Evolutionary conservation across 1,139 yeast genomes (phyloP), one percentile per base, ranked within the genome.

Genomic region (Magnusiomyces fungicola): DNA sequence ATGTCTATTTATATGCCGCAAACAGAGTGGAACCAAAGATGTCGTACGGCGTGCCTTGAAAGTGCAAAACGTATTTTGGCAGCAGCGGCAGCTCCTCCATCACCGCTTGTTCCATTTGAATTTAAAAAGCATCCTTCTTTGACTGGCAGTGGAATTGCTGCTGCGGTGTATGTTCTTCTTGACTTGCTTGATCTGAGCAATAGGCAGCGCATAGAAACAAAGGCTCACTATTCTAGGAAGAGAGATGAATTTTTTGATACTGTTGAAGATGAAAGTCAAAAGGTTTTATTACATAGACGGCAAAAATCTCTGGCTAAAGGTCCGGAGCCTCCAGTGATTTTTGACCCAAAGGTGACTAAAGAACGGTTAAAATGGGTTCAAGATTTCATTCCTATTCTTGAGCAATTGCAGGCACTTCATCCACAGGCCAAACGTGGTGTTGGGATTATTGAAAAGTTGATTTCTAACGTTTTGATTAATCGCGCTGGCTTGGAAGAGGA

Each of bases 121-220:
- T 51, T 46, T 24, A 51, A 51, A 40, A 51, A 48, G 45, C 53
- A 51, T 34, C 53, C 53, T 14, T 24, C 34, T 19, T 51, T 51
- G 12, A 43, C 50, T n/a, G 53, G 53, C 16, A 46, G 46, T 30
- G 53, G 51, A 9, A 47, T 48, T 40, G 49, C 53, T 16, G 53
- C 53, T 10, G 51, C 53, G 3, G 50, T 51, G 18, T 51, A 48
- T 40, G 39, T 51, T 7, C 46, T 51, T 12, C 40, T 51, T 7
- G 53, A 51, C 27, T 30, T 51, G 42, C 48, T 51, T 30, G 53
- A 51, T 30, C 47, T 29, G 43, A 29, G 32, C 16, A 36, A 29
- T 22, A 38, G 43, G 37, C 46, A 45, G 18, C 47, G 47, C 14
- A 18, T 42, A 6, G 18, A 18, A 12, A 10, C 19, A 9, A 42